Conservation (phyloP, 208 protist genomes). For the Wallacemonas sp. region DNA sequence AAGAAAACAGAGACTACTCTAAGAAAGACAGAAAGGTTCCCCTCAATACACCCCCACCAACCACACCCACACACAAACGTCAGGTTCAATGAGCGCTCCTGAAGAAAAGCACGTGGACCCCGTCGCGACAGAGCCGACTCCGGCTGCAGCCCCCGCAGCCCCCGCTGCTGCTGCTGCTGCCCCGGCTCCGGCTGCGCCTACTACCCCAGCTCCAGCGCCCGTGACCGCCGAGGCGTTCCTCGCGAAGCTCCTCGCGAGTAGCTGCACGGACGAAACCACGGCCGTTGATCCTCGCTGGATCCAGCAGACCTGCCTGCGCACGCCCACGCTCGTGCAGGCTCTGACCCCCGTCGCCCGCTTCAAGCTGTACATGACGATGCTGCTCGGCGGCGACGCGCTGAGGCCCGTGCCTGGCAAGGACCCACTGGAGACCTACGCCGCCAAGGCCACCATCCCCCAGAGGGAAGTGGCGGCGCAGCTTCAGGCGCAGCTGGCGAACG, state of each 20-base stretch:
- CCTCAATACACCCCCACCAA: too few species aligned
- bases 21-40: not conserved
- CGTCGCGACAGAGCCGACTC: slow-evolving; percentile 29
- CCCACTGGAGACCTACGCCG: slow-evolving; percentile 18
- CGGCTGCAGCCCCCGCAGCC: slow-evolving; percentile 31
- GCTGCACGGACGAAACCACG: not conserved
- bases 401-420: slow-evolving; percentile 13
- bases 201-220: slow-evolving; percentile 38
- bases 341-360: slow-evolving; percentile 41
- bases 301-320: slow-evolving; percentile 55
- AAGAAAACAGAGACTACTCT: not conserved
- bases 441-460: slow-evolving; percentile 33
- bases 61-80: too few species aligned
- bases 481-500: slow-evolving; percentile 14
- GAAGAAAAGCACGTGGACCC: slow-evolving; percentile 23
- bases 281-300: slow-evolving; percentile 30
- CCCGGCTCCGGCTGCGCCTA: slow-evolving; percentile 36
- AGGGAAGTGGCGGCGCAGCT: slow-evolving; percentile 29
- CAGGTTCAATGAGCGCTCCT: slow-evolving; percentile 24
- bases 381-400: slow-evolving; percentile 27
- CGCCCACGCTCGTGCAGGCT: slow-evolving; percentile 51
- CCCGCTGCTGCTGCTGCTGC: slow-evolving; percentile 38
- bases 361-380: slow-evolving; percentile 61
- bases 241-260: slow-evolving; percentile 22
- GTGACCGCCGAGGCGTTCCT: slow-evolving; percentile 19